Evolutionary conservation across 768 basidiomycete genomes (phyloP), one percentile per base, ranked within the genome.

Genomic region (Russula compacta): DNA sequence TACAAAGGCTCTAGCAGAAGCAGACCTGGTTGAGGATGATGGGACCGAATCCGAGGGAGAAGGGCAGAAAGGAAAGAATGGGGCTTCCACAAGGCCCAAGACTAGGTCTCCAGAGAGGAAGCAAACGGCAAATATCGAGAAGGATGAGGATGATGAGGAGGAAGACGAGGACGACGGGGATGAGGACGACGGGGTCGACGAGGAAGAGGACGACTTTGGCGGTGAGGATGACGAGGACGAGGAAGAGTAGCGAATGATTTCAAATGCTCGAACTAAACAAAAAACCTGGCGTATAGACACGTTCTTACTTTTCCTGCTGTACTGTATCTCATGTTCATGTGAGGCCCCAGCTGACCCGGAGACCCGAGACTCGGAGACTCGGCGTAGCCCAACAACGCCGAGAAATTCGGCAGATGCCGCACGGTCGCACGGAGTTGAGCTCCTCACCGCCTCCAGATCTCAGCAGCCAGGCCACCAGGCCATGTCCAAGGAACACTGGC

Each of bases 21-120:
- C 63, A 3, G 66, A 59, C 21, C 71, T 69, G 36, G 70, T 67
- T 1, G 70, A 71, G 11, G 71, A 72, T 1, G 80, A 79, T 52
- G 85, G 83, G 54, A 81, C 82, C 59, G 78, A 77, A 55, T 74
- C 77, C 51, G 79, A 78, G 63, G 77, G 77, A 46, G 79, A 78
- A 29, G 72, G 73, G 46, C 67, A 74, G 47, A 76, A 78, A 67
- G 76, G 73, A 69, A 77, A 33, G 17, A 49, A 48, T 12, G 15
- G n/a, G 0, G 15, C 29, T 6, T 38, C 40, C 10, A 21, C 58
- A 12, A 59, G 51, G 47, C 32, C 63, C 12, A 59, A 43, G 36
- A 43, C n/a, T 11, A 60, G 33, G 50, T 55, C 52, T 24, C 35
- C 60, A 58, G 11, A 59, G 21, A 51, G 76, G 58, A 77, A 79